phyloP scores from a whole-genome alignment of 176 grass and related monocot species.

The Carex littledalei region DNA sequence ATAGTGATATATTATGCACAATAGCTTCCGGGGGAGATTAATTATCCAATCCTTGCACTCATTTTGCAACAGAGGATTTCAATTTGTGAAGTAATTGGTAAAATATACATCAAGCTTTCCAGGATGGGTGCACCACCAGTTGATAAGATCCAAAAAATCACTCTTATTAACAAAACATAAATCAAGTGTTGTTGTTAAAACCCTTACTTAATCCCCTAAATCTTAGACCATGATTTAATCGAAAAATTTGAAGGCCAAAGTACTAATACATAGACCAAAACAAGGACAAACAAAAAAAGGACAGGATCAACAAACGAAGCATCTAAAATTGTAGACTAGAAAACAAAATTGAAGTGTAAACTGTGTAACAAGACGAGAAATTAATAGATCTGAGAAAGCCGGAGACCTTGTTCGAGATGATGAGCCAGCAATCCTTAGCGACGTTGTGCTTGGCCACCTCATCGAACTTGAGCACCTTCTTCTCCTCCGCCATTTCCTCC shows the following conservation, averaged over 20 bases:
- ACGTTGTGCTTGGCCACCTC: slow-evolving; percentile 60
- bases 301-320: not conserved
- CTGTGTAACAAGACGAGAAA: not conserved
- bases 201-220: not conserved
- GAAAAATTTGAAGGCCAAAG: not conserved
- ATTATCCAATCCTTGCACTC: not conserved
- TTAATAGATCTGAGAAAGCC: not conserved
- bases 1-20: no score
- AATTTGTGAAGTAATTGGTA: not conserved
- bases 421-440: slow-evolving; percentile 68
- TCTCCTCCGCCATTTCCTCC: slow-evolving; percentile 42
- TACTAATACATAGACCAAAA: not conserved
- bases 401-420: slow-evolving; percentile 66
- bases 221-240: not conserved
- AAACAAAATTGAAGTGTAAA: not conserved
- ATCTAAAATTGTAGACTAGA: not conserved
- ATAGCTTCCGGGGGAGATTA: not conserved
- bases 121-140: not conserved
- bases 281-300: not conserved
- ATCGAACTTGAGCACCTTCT: slow-evolving; percentile 47
- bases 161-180: not conserved
- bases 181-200: not conserved
- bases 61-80: not conserved
- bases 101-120: not conserved
- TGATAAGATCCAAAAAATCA: not conserved